Base-by-base conservation (phyloP, 108 stramenopile genomes). In the Cyclotella sp. region DNA sequence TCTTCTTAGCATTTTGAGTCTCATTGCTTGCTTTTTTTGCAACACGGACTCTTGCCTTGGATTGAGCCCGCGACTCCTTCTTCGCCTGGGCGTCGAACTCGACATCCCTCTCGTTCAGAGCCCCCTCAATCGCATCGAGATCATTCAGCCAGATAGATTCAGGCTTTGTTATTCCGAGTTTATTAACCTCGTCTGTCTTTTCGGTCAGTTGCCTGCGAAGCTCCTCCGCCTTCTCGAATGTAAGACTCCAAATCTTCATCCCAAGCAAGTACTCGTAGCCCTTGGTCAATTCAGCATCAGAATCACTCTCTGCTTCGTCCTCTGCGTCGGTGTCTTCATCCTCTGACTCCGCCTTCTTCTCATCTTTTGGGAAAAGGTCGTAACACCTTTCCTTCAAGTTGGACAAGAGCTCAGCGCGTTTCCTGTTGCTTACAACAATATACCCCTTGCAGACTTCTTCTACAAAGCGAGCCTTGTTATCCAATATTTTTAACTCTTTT, bases 241-340 rank as follows among this genome's bases (percentile, higher is more conserved):
- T 99, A n/a, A 99, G 87, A 53, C 82, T 92, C 98, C 98, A 99
- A 63, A 99, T 86, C 77, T 97, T 97, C 98, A 99, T 96, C 53
- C 95, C 94, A 30, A 99, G 91, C 28, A 99, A 87, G 86, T 99
- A 99, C 75, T 99, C 97, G 80, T 98, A 99, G 0, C 99, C 99
- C 66, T 89, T 91, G 24, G 94, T 88, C 30, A 98, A 87, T 34
- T 88, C 84, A 41, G 84, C 72, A 57, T 79, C 82, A 26, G 88
- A 75, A 21, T 77, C 47, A 21, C 83, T 83, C 14, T 89, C 88
- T 27, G 87, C 88, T 4, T 68, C 78, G 13, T 63, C 70, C 29
- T 87, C 87, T 8, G 85, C 89, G 9, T 87, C 90, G 18, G 86
- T 91, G 14, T 78, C 88, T 26, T 87, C 89, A 1, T 83, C 83